Evolutionary conservation across 202 grass and related monocot genomes (phyloP), one percentile per base, ranked within the genome.

Genomic region (Zoysia matrella): DNA sequence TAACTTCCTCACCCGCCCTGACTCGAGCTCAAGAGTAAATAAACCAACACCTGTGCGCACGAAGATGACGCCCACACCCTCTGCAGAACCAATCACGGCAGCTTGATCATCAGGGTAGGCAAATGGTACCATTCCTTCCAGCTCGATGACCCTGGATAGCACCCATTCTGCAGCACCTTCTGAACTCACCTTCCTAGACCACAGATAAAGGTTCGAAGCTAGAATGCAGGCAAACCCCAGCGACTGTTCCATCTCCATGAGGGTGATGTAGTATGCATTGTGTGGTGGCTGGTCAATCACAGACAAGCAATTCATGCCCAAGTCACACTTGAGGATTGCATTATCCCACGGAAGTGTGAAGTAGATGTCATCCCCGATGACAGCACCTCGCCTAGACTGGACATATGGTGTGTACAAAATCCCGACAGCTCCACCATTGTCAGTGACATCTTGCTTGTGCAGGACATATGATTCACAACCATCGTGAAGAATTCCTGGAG

Each of bases 21-120:
- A 50, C 0, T 40, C 63, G 11, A 63, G 74, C 6, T 50, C 18
- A 0, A 76, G 3, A 7, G 11, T 14, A 18, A 63, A 63, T 30
- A 76, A 50, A 6, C 57, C 74, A 76, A 7, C 18, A 63, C 2
- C 3, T 15, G 74, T 49, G 57, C 5, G 1, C 7, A 76, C 12
- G 3, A 76, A 76, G 58, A 76, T 51, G 46, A 51, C 46, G 10
- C n/a, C 74, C 46, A 76, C 11, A 10, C 74, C 74, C 46, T 76
- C 74, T 41, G 58, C 74, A 15, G 7, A 76, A 39, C 74, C 58
- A n/a, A 36, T 58, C 2, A 64, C 74, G 13, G 4, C 3, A 40
- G 18, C 1, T 60, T 5, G 10, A 39, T 42, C 39, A 12, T 12
- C 4, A 11, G 30, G 10, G 5, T 11, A 2, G 11, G 62, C 36